Base-by-base conservation (phyloP, 1,284 basidiomycete genomes). In the Inonotus hispidus region DNA sequence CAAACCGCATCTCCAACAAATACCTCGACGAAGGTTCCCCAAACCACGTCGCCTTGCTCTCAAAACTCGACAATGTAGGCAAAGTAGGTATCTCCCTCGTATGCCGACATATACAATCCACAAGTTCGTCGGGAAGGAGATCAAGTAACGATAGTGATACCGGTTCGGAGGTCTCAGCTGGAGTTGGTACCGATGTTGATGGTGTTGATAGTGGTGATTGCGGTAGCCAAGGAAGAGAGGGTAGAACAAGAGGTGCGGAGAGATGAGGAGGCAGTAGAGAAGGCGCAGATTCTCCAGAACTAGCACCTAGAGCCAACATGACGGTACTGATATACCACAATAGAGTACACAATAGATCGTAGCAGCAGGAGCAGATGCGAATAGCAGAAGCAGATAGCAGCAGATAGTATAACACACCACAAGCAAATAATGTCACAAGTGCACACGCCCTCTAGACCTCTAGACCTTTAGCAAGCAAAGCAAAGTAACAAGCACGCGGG, bases 1-100 rank as follows among this genome's bases (percentile, higher is more conserved):
- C 39, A 32, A 56, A 45, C 4, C 41, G 54, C 54, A 56, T 43
- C 41, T 45, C 54, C 21, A 56, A 21, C 25, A 56, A n/a, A 56
- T 56, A 56, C 19, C 23, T n/a, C 13, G 54, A 56, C 7, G 54
- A 45, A 19, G 41, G 54, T 25, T 56, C 54, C 50, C 50, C 32
- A 27, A 52, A 52, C 50, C 50, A 52, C 25, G 54, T 27, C 3
- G 41, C 21, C 27, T 25, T 56, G 11, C 6, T 56, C 7, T 56
- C 54, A 19, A 45, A 43, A 23, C 23, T 32, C 25, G 54, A 25
- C 19, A 56, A 19, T 3, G 50, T 19, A 16, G 50, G 50, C 19
- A 56, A 19, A 2, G 50, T 19, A 16, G 50, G 50, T 4, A 52
- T 35, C 8, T 23, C 50, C n/a, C 50, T 25, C 10, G 50, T 16